Percentiles rank a stretch among this genome's conserved stretches.
Conservation (phyloP, 225 moss, liverwort and hornwort species). For the Marchantia paleacea region DNA sequence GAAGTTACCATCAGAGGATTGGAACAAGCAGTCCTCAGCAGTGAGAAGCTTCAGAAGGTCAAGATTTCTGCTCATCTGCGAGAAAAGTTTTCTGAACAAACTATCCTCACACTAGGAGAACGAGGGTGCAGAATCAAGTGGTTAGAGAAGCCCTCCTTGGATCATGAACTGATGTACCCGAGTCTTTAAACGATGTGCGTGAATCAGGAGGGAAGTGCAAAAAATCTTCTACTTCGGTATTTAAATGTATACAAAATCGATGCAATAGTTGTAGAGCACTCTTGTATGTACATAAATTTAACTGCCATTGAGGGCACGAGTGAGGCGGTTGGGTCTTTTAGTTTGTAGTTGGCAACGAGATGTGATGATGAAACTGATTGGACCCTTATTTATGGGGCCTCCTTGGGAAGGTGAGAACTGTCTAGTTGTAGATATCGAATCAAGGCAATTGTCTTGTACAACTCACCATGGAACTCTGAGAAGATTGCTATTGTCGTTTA, state of each 20-base stretch:
- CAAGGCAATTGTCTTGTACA: neutral
- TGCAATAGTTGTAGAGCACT: neutral
- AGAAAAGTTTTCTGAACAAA: constrained; percentile 9
- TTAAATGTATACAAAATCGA: neutral
- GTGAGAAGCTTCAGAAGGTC: constrained; percentile 20
- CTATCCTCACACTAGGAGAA: neutral
- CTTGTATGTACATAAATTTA: neutral
- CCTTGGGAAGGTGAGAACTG: neutral
- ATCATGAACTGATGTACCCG: neutral
- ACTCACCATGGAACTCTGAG: neutral
- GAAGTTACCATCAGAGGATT: constrained; percentile 12
- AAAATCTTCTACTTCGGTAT: neutral
- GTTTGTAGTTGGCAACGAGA: too few relatives aligned
- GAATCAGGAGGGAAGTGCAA: neutral
- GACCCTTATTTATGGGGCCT: neutral
- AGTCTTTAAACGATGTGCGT: neutral
- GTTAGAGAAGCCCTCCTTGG: constrained; percentile 26
- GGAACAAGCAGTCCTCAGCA: constrained; percentile 7
- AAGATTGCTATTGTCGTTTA: too few relatives aligned
- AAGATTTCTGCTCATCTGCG: constrained; percentile 19
- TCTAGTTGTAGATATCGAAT: neutral
- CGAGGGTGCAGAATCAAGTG: constrained; percentile 34
- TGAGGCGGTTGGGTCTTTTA: neutral
- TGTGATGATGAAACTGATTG: neutral
- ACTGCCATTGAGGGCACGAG: neutral